Base-by-base conservation (phyloP, 768 basidiomycete species). In the Hericium erinaceus region DNA sequence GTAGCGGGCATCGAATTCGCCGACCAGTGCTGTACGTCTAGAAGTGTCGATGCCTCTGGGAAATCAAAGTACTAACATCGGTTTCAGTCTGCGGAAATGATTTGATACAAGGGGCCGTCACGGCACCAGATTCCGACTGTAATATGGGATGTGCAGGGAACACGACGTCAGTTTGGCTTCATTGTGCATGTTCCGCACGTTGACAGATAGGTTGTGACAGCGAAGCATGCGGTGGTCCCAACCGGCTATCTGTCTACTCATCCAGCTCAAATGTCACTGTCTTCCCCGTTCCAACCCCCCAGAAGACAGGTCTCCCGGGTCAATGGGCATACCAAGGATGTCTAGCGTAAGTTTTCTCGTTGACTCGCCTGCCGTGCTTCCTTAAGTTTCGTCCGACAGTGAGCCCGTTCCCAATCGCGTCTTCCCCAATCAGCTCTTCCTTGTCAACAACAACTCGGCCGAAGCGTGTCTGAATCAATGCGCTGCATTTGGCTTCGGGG, bases 61-160 rank as follows among this genome's bases (percentile, higher is more conserved):
- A 28, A 56, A 46, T 51, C 44, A 40, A 44, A 6, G 58, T 49
- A 11, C 48, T 57, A 24, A 53, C 52, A 46, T 1, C 15, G 26
- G 11, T 26, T 57, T 44, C 54, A 88, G 86, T 83, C 71, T 94
- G 92, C 62, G 89, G 87, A 2, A 76, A 89, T 65, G 70, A 74
- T 11, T 72, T 92, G 50, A 72, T 83, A 12, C 75, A 80, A 33
- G 85, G 84, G 10, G 89, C 87, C 1, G 79, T 76, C 1, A 51
- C 64, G 15, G 78, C 77, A 0, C 60, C 73, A 1, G 77, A 78
- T 1, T 68, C 72, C 3, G 76, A 76, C 39, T 95, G 92, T 66
- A 81, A 78, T 66, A 89, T 86, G 85, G 76, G 75, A 0, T 95
- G 92, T 60, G 77, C 77, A 16, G 92, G 89, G 22, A 84, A 83